phyloP scores from a whole-genome alignment of 805 yeast species.

The Yamadazyma nakazawae region DNA sequence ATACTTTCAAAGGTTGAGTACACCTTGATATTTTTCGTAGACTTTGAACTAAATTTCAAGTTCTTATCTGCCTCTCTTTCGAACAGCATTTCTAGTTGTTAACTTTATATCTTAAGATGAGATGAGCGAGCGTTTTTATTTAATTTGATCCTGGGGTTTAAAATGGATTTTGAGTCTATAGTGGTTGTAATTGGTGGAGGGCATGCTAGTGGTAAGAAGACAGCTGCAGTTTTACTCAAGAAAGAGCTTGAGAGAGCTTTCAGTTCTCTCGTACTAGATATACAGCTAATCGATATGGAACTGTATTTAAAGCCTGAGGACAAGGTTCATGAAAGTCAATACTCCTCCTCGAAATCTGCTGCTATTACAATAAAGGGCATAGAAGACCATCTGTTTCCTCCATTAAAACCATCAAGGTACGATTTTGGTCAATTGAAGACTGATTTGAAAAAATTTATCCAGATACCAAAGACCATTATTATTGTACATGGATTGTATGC shows the following conservation, averaged over 20 bases:
- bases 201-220: slow-evolving; percentile 53
- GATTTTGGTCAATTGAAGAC: slow-evolving; percentile 28
- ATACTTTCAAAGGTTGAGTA: slow-evolving; percentile 46
- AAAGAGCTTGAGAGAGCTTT: slow-evolving; percentile 20
- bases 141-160: neutral
- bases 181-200: slow-evolving; percentile 60
- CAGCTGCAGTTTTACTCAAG: slow-evolving; percentile 36
- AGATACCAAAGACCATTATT: slow-evolving; percentile 17
- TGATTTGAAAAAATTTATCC: neutral
- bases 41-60: slow-evolving; percentile 21
- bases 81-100: slow-evolving; percentile 1
- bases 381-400: slow-evolving; percentile 17
- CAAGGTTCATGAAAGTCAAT: slow-evolving; percentile 18
- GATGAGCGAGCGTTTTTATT: slow-evolving; percentile 5
- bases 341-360: slow-evolving; percentile 20
- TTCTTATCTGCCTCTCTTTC: slow-evolving; percentile 13
- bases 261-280: slow-evolving; percentile 15
- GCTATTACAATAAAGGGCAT: slow-evolving; percentile 28
- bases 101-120: slow-evolving; percentile 6
- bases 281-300: slow-evolving; percentile 45
- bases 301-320: slow-evolving; percentile 26
- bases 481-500: slow-evolving; percentile 81
- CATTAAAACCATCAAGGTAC: slow-evolving; percentile 40
- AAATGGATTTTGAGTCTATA: slow-evolving; percentile 15
- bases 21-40: slow-evolving; percentile 53